Evolutionary conservation across 78 protist genomes (phyloP), one percentile per base, ranked within the genome.

Genomic region (Polysphondylium violaceum): DNA sequence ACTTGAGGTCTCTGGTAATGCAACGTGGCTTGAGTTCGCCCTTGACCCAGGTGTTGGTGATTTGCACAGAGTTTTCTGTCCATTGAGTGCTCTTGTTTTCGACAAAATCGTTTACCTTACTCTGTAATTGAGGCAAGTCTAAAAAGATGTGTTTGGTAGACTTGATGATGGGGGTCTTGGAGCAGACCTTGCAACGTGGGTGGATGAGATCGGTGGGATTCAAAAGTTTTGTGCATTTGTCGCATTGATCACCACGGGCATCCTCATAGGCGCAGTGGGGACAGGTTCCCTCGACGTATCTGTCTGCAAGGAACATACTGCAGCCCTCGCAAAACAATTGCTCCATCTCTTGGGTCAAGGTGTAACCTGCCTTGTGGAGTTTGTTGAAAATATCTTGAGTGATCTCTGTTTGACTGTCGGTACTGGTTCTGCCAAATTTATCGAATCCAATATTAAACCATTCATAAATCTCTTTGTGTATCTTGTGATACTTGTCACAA

Each of bases 171-270:
- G 98, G 98, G 11, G 65, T 44, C 2, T 76, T 43, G 19, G 71
- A 23, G 56, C 94, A 86, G 7, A 74, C 31, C 53, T 53, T 86
- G 29, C 97, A 92, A 51, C 83, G 33, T 55, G 93, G 96, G n/a
- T 63, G 16, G 36, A 75, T 73, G 17, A 93, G 68, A 68, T 93
- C 95, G 2, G 90, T 77, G n/a, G 97, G 96, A 71, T 95, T 77
- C 41, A 94, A 58, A 53, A 94, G 38, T 55, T 77, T 75, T 1
- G 93, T 78, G 74, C 98, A 97, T 31, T 56, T 61, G 86, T 97
- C 98, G 71, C 98, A 97, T 88, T 97, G 98, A 88, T 97, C 98
- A 17, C 98, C 98, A 25, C 98, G 85, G 17, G 98, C 97, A 40
- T 95, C 97, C 8, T 69, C 93, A 59, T 47, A 79, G 23, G 59